These are phyloP conservation scores for Ustilago shanxiensis DNA, from an alignment of 1,284 basidiomycete species.

Conservation along the genomic window DNA sequence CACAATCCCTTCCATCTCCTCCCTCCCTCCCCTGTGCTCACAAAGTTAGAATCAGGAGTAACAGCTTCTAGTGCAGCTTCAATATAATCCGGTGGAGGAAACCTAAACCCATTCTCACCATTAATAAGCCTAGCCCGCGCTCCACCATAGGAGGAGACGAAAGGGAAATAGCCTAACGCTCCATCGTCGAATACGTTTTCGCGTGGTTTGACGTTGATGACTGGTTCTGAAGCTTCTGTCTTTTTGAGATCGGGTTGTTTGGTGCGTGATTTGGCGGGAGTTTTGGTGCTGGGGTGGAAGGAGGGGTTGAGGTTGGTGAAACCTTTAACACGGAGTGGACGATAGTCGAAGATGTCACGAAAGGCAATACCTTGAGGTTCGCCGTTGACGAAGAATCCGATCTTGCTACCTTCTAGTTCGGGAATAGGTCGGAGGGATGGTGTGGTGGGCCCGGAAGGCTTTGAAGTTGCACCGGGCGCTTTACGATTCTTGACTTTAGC, in stretches of 20 bases:
- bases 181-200: slow-evolving; percentile 93
- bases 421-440: slow-evolving; percentile 78
- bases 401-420: slow-evolving; percentile 78
- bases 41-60: not conserved
- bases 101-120: slow-evolving; percentile 79
- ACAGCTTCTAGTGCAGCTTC: slow-evolving; percentile 47
- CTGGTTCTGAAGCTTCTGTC: slow-evolving; percentile 26
- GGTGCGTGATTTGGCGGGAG: slow-evolving; percentile 6
- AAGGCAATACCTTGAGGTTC: slow-evolving; percentile 87
- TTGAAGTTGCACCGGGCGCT: slow-evolving; percentile 44
- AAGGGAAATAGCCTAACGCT: slow-evolving; percentile 92
- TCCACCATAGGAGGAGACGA: slow-evolving; percentile 91
- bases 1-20: slow-evolving; percentile 43
- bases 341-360: slow-evolving; percentile 87
- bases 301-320: slow-evolving; percentile 27
- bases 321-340: slow-evolving; percentile 75
- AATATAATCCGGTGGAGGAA: slow-evolving; percentile 74
- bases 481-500: slow-evolving; percentile 50
- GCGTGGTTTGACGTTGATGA: slow-evolving; percentile 63
- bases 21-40: not conserved
- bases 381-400: slow-evolving; percentile 94
- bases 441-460: slow-evolving; percentile 33
- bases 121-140: slow-evolving; percentile 87
- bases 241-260: slow-evolving; percentile 5
- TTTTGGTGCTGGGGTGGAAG: slow-evolving; percentile 5